Conservation (phyloP, 768 basidiomycete genomes). For the Dictyophora rubrovolvata region DNA sequence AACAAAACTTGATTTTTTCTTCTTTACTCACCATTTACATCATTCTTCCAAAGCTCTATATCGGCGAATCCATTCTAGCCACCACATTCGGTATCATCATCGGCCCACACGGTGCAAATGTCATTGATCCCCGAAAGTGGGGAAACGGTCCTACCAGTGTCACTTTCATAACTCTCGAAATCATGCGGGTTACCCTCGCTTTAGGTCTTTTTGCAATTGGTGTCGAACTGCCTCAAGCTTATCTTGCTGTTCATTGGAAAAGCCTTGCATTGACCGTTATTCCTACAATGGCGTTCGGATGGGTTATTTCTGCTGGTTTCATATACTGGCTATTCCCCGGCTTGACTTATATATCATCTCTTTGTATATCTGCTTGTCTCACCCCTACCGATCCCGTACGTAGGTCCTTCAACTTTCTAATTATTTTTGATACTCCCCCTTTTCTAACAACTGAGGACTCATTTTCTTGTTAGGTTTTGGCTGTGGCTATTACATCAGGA, state of each 20-base stretch:
- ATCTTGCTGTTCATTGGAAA: slow-evolving; percentile 71
- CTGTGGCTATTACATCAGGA: slow-evolving; percentile 24
- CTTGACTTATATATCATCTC: slow-evolving; percentile 59
- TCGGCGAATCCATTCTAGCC: slow-evolving; percentile 91
- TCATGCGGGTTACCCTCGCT: slow-evolving; percentile 82
- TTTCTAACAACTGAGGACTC: neutral
- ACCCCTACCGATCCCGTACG: slow-evolving; percentile 80
- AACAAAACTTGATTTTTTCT: too few species aligned
- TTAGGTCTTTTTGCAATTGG: slow-evolving; percentile 92
- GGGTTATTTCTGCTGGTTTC: slow-evolving; percentile 63
- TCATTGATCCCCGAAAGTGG: slow-evolving; percentile 77
- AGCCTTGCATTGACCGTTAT: slow-evolving; percentile 61
- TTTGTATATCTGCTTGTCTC: slow-evolving; percentile 81
- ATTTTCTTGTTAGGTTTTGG: neutral
- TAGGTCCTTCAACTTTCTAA: neutral
- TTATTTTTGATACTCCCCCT: neutral
- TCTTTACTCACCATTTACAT: too few species aligned
- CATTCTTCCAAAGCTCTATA: slow-evolving; percentile 44
- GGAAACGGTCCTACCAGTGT: slow-evolving; percentile 26
- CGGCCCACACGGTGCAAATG: slow-evolving; percentile 60
- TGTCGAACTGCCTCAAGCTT: slow-evolving; percentile 80
- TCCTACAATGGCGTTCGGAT: slow-evolving; percentile 76
- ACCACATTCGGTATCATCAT: slow-evolving; percentile 42
- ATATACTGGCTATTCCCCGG: slow-evolving; percentile 63
- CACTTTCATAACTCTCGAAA: slow-evolving; percentile 67